Evolutionary conservation across 768 basidiomycete species (phyloP).

Genomic region (Tephrocybe sp.): DNA sequence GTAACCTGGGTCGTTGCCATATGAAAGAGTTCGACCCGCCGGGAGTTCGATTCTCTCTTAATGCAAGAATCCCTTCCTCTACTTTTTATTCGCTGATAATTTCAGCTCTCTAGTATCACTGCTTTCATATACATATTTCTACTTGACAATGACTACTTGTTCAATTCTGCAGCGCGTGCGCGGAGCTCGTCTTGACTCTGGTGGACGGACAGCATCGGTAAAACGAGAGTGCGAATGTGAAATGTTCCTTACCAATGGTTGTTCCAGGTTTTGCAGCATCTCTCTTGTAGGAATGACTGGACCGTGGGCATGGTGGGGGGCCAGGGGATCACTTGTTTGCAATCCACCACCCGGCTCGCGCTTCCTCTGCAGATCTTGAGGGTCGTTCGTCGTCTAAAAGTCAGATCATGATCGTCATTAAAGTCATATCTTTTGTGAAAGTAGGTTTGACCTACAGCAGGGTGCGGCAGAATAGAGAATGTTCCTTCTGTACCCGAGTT

Average conservation of each 20-base stretch:
- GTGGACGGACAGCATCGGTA: background rate
- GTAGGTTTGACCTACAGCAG: slow-evolving; percentile 43
- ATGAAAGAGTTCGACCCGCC: too few species aligned
- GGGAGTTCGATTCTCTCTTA: too few species aligned
- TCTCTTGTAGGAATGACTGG: slow-evolving; percentile 50
- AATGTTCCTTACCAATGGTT: slow-evolving; percentile 41
- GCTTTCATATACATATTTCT: too few species aligned
- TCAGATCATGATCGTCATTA: background rate
- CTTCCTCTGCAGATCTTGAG: slow-evolving; percentile 46
- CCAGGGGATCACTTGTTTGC: slow-evolving; percentile 35
- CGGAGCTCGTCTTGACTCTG: slow-evolving; percentile 55
- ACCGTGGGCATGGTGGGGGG: slow-evolving; percentile 49
- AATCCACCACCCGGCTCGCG: slow-evolving; percentile 33
- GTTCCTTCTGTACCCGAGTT: slow-evolving; percentile 31
- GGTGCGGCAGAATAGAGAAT: slow-evolving; percentile 60
- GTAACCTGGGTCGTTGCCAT: too few species aligned
- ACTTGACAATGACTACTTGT: slow-evolving; percentile 18
- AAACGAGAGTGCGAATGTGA: background rate
- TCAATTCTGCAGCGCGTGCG: slow-evolving; percentile 46
- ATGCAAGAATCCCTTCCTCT: too few species aligned
- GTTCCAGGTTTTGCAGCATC: slow-evolving; percentile 42
- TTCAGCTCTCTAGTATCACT: too few species aligned
- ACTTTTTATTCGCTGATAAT: too few species aligned
- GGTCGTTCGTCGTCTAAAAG: slow-evolving; percentile 58
- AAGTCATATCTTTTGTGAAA: background rate